Conservation (phyloP, 2,329 filamentous ascomycete species). For the Colletotrichum theobromicola region DNA sequence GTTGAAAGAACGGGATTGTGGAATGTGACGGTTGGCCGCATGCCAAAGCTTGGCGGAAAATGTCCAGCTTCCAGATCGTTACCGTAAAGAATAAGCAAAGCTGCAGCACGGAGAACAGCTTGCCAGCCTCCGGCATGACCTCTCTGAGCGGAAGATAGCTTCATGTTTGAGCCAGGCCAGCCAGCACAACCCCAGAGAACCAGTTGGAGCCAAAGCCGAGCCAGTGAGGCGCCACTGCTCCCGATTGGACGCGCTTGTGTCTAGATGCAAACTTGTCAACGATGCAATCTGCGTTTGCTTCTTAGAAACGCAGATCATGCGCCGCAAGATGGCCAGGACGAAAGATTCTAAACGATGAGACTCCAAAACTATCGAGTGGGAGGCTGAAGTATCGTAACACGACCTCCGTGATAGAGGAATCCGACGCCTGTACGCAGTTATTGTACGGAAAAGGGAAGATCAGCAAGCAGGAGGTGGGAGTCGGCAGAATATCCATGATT, state of each 20-base stretch:
- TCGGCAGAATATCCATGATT: neutral
- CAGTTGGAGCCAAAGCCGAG: neutral
- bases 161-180: neutral
- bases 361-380: neutral
- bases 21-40: neutral
- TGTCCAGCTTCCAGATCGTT: neutral
- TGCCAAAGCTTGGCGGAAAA: neutral
- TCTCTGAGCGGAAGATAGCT: neutral
- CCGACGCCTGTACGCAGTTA: neutral
- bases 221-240: neutral
- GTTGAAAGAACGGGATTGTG: neutral
- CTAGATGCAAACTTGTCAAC: neutral
- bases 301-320: neutral
- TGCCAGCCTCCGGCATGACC: neutral
- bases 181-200: neutral
- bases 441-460: neutral
- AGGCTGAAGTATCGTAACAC: neutral
- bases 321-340: neutral
- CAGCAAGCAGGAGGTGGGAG: neutral
- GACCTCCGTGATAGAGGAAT: neutral
- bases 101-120: neutral
- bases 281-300: neutral
- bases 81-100: neutral
- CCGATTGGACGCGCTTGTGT: neutral
- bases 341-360: neutral